Evolutionary conservation across 1,139 yeast genomes (phyloP), one percentile per base, ranked within the genome.

Genomic region (Saccharomyces hybrid): DNA sequence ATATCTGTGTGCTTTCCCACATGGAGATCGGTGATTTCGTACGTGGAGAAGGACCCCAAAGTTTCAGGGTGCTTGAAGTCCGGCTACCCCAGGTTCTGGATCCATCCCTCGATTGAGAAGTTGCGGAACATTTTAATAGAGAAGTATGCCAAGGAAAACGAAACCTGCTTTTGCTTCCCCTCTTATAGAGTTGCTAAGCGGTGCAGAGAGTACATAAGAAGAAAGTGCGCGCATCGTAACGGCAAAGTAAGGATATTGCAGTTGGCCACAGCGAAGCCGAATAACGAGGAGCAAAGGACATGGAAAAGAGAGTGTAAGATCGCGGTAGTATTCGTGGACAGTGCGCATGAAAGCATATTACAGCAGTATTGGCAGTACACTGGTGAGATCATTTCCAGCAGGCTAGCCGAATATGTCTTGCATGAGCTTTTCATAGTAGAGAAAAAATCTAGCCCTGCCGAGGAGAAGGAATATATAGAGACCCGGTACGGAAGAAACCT

Each of bases 291-390:
- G 38, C 91, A 85, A 59, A 76, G 74, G 54, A 77, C 82, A 1
- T 79, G 78, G 55, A 75, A 82, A 56, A 74, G 81, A 26, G 91
- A 83, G 59, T 81, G 91, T 7, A 79, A 79, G 52, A 79, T 91
- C 55, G 87, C 93, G 0, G 87, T 83, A 32, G 88, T 89, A 2
- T 86, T 93, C 61, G 84, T 86, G 64, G 74, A 77, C 2, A 66
- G 72, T 1, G 81, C 79, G 52, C 65, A 60, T 47, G 82, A 75
- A 60, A 70, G 80, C 1, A 69, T 86, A 5, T 93, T 95, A 31
- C 90, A 89, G 67, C 83, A 82, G 62, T 93, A 88, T 72, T 93
- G 99, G 99, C 97, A 91, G 69, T 97, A 91, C 66, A 78, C 96
- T 0, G 99, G 99, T 32, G 98, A 93, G 70, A 97, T 97, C 9